A percentile compares a stretch with the other conserved stretches of the same genome.
These are phyloP conservation scores for Verticillium klebahnii DNA, from an alignment of 2,329 filamentous ascomycete species.

Conservation along the genomic window DNA sequence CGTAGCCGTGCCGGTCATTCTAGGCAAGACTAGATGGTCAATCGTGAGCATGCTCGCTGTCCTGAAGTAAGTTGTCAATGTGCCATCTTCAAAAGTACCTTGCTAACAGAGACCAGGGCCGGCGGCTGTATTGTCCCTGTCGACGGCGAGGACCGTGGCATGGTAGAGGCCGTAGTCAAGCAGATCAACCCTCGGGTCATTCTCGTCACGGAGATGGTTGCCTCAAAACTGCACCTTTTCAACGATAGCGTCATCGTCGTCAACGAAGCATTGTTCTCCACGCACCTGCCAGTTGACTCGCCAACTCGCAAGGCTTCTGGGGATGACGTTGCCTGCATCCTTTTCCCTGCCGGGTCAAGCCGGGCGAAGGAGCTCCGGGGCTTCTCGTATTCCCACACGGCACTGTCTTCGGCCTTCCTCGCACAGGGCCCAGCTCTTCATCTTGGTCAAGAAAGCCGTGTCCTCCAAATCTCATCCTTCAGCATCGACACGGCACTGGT, in stretches of 20 bases:
- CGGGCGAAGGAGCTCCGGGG: conserved; percentile 51
- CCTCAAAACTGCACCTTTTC: conserved; percentile 30
- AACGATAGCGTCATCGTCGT: conserved; percentile 36
- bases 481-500: conserved; percentile 48
- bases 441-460: conserved; percentile 46
- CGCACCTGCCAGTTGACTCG: conserved; percentile 24
- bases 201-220: conserved; percentile 37
- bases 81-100: conserved; percentile 22
- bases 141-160: conserved; percentile 37
- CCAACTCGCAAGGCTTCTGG: conserved; percentile 15
- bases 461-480: conserved; percentile 50
- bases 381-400: conserved; percentile 57
- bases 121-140: conserved; percentile 47
- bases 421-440: conserved; percentile 45
- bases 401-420: conserved; percentile 49
- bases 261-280: conserved; percentile 34
- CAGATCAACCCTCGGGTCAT: conserved; percentile 39
- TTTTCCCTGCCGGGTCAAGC: conserved; percentile 53
- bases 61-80: conserved; percentile 48
- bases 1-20: conserved; percentile 58
- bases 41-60: conserved; percentile 67
- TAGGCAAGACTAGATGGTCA: conserved; percentile 66
- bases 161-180: conserved; percentile 36
- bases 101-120: conserved; percentile 19
- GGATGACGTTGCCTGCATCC: conserved; percentile 52